phyloP scores from a whole-genome alignment of 2,329 filamentous ascomycete genomes.

The Alternaria tenuissima region DNA sequence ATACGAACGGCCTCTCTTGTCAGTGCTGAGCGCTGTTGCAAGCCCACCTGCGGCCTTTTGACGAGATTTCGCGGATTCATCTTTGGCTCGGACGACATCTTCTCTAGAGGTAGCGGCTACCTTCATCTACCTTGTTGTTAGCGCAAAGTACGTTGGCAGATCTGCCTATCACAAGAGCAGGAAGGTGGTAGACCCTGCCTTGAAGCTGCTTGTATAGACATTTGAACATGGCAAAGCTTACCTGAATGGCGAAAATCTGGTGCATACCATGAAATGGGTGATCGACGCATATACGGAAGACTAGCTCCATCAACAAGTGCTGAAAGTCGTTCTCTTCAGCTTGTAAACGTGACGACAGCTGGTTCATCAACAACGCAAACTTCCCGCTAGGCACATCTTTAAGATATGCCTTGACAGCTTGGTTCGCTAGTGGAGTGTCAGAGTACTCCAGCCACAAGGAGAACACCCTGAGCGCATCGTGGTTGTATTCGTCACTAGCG shows the following conservation, averaged over 20 bases:
- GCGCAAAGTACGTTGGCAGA: background rate
- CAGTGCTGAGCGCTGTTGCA: conserved; percentile 65
- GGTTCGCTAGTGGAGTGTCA: conserved; percentile 77
- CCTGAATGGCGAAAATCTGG: conserved; percentile 78
- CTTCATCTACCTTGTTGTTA: conserved; percentile 28
- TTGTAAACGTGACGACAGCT: conserved; percentile 90
- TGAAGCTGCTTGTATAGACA: too few relatives aligned
- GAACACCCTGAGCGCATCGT: conserved; percentile 89
- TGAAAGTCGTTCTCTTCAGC: conserved; percentile 77
- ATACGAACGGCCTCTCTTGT: conserved; percentile 62
- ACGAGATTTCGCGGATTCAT: conserved; percentile 77
- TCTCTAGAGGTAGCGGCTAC: conserved; percentile 65
- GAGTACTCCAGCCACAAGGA: conserved; percentile 93
- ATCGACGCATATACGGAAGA: conserved; percentile 85
- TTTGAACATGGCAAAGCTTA: background rate
- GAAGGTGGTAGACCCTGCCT: background rate
- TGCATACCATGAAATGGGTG: conserved; percentile 98
- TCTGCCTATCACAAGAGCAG: background rate
- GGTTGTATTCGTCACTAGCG: conserved; percentile 87
- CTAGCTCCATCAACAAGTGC: conserved; percentile 72
- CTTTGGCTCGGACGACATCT: conserved; percentile 66
- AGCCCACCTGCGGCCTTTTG: conserved; percentile 76
- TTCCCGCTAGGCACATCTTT: conserved; percentile 84
- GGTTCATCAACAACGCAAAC: conserved; percentile 92
- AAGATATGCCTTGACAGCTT: conserved; percentile 75